Evolutionary conservation across 1,284 basidiomycete species (phyloP), one percentile per base, ranked within the genome.

Genomic region (Pterulicium gracile): DNA sequence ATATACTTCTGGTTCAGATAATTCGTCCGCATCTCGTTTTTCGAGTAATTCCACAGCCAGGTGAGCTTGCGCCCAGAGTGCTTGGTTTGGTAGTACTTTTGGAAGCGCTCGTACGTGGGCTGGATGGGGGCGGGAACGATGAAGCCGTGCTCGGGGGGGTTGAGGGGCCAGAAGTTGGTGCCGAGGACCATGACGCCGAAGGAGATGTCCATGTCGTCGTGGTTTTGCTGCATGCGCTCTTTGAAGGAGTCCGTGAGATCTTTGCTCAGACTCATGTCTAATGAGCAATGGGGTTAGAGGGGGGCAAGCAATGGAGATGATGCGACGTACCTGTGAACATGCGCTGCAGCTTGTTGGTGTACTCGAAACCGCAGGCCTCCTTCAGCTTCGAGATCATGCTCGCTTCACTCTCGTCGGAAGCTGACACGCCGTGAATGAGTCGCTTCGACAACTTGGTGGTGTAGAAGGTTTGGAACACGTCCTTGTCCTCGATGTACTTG

Each of bases 391-490:
- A 88, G 56, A 98, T 98, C 96, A 99, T 98, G 65, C 87, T 93
- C 21, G 89, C 87, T 62, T 99, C 96, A 19, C 85, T 87, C 67
- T 99, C 96, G 58, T 98, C 95, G 2, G 94, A 98, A 3, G 93
- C 92, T 17, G 93, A 97, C 17, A 88, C 80, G 24, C 82, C 83
- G 56, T 92, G 86, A 54, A 99, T 94, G 24, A 99, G 79, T 55
- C 96, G 91, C 60, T 90, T 90, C 41, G 93, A 94, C 17, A 99
- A 72, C 69, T 95, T 95, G 56, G 92, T 97, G 40, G 89, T 89
- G 71, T 99, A 99, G 75, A 97, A 99, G 41, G 90, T 92, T 62
- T 98, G 95, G 83, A 98, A 99, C 10, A 98, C 93, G 58, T 98
- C 96, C 73, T 97, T 97, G 71, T 98, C 96, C 63, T 97, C 93